Base-by-base conservation (phyloP, 2,329 filamentous ascomycete species). In the Sclerotinia glacialis region DNA sequence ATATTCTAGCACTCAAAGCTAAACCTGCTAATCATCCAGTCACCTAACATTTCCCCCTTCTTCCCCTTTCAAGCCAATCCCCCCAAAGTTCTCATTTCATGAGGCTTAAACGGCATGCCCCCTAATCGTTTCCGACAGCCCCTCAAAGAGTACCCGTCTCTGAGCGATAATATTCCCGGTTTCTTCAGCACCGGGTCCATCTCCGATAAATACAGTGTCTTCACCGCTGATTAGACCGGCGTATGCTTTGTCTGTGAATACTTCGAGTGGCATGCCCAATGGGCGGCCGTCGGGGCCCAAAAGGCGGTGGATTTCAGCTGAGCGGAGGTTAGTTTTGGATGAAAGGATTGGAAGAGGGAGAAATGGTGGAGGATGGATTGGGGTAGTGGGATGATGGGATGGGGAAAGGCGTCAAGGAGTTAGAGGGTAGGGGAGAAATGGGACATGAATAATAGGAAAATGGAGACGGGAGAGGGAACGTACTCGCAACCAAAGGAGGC, bases 191-290 rank as follows among this genome's bases (percentile, higher is more conserved):
- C 9, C 11, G 0, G 0, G 11, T 6, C 5, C 2, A n/a, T 31
- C 26, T 23, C 44, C 44, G 12, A 61, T 37, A 1, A 50, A 18
- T 12, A 61, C 28, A 1, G 21, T 61, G 28, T 61, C 58, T 28
- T 44, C n/a, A 14, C 42, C 28, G 21, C 40, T 49, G 28, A 14
- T n/a, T 46, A 61, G 21, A n/a, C 23, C 58, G 18, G 26, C 12
- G 7, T 61, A 61, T 28, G 58, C 44, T 47, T 34, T 18, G 3
- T n/a, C 28, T 28, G 26, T 44, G 28, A 55, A 50, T 11, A 40
- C 28, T 6, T 9, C 72, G 23, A 83, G 64, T 3, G 83, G 81
- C 80, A 85, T 84, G 3, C 82, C 83, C 16, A 85, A 66, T 7
- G 74, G 70, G 3, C 77, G 75, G 5, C 82, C 81, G 21, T 80